These are phyloP conservation scores for Calycina marina DNA, from an alignment of 2,329 filamentous ascomycete species.

Conservation along the genomic window DNA sequence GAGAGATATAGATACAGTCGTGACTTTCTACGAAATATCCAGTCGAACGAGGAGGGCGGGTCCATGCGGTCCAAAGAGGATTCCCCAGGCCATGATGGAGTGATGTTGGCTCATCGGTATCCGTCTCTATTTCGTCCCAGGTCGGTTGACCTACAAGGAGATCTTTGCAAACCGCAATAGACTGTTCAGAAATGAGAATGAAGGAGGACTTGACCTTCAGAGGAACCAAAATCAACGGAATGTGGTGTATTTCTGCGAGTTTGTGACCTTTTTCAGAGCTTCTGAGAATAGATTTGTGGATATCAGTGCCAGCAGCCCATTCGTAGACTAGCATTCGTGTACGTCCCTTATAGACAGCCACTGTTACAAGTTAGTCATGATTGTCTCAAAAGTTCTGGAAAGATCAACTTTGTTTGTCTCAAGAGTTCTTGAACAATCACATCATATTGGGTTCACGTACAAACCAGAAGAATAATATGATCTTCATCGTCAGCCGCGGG, in stretches of 20 bases:
- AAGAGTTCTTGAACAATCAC: no score
- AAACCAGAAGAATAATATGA: conserved; percentile 67
- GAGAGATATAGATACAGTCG: conserved; percentile 73
- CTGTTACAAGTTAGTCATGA: no score
- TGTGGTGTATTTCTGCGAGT: conserved; percentile 35
- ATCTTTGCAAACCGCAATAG: conserved; percentile 41
- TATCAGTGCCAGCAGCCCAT: conserved; percentile 38
- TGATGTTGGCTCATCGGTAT: conserved; percentile 26
- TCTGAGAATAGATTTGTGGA: conserved; percentile 30
- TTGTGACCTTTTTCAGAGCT: conserved; percentile 34
- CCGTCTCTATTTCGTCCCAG: conserved; percentile 31
- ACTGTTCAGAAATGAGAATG: conserved; percentile 46
- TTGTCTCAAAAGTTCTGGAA: no score
- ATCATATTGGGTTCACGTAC: no score
- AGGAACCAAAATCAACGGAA: conserved; percentile 59
- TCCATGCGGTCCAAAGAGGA: conserved; percentile 75
- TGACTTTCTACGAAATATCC: conserved; percentile 46
- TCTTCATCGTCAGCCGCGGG: conserved; percentile 50
- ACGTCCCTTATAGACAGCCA: conserved; percentile 33
- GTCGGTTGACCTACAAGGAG: conserved; percentile 35
- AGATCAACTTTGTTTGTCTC: no score
- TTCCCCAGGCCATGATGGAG: conserved; percentile 31
- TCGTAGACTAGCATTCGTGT: conserved; percentile 43
- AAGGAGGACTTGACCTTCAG: conserved; percentile 58
- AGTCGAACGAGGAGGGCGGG: conserved; percentile 52